A percentile compares a stretch with the other conserved stretches of the same genome.
These are phyloP conservation scores for Verticillium zaregamsianum DNA, from an alignment of 2,329 filamentous ascomycete species.

Conservation along the genomic window DNA sequence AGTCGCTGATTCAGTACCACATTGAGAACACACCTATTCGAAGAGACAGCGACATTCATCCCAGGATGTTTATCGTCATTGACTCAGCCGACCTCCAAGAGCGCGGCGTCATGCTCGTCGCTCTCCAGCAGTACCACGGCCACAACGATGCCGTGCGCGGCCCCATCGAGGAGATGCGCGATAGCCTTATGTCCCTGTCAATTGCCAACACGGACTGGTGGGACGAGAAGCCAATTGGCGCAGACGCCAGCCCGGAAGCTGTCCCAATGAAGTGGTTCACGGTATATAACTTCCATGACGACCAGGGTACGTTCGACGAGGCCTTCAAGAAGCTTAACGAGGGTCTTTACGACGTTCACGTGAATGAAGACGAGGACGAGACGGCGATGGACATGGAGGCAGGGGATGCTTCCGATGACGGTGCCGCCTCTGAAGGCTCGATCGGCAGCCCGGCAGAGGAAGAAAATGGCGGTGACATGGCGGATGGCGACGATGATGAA, in stretches of 20 bases:
- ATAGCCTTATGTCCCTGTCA: not conserved
- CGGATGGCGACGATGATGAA: too few species aligned
- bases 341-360: not conserved
- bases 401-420: not conserved
- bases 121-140: conserved; percentile 3
- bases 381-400: too few species aligned
- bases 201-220: not conserved
- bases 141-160: conserved; percentile 4
- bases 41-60: not conserved
- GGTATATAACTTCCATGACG: not conserved
- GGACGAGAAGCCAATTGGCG: not conserved
- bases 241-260: not conserved
- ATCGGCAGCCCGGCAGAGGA: too few species aligned
- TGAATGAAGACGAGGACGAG: not conserved
- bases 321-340: not conserved
- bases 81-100: conserved; percentile 1
- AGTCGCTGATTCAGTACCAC: conserved; percentile 4
- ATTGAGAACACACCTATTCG: not conserved
- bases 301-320: not conserved
- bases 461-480: too few species aligned
- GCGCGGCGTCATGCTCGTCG: conserved; percentile 4
- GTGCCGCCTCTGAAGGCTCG: too few species aligned
- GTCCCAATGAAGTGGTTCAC: not conserved
- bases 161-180: not conserved
- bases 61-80: conserved; percentile 2